These are phyloP conservation scores for Monascus ruber DNA, from an alignment of 2,329 filamentous ascomycete species.

Conservation along the genomic window DNA sequence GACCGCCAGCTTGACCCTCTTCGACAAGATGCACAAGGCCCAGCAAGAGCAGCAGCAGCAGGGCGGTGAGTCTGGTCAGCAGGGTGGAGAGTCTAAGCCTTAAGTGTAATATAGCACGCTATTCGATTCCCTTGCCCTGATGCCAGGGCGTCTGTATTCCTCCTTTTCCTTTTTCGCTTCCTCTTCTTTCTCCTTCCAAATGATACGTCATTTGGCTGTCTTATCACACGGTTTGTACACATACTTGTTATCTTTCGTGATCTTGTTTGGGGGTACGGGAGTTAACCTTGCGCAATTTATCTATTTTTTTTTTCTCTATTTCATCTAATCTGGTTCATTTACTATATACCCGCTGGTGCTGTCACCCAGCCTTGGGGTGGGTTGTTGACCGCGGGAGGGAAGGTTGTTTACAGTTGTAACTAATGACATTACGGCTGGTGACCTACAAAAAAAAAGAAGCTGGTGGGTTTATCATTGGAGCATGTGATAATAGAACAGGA, in stretches of 20 bases:
- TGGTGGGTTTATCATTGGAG: constrained; percentile 20
- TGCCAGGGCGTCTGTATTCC: constrained; percentile 9
- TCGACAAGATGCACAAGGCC: constrained; percentile 99
- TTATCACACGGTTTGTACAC: constrained; percentile 26
- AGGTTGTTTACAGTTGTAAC: constrained; percentile 27
- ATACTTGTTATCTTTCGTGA: constrained; percentile 10
- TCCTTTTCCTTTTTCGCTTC: constrained; percentile 15
- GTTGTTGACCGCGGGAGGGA: constrained; percentile 4
- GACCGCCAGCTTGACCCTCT: constrained; percentile 86
- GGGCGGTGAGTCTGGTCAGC: constrained; percentile 29
- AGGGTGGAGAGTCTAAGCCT: constrained; percentile 60
- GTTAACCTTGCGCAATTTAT: constrained; percentile 12
- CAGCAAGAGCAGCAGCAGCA: constrained; percentile 55
- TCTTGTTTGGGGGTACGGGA: constrained; percentile 25
- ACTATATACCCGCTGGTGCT: neutral
- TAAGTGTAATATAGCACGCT: constrained; percentile 24
- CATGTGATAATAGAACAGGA: constrained; percentile 29
- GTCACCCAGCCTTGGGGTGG: neutral
- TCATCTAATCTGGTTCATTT: constrained; percentile 13
- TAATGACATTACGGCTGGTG: constrained; percentile 30
- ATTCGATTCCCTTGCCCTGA: constrained; percentile 5
- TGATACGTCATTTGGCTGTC: constrained; percentile 1
- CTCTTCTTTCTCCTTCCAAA: constrained; percentile 11
- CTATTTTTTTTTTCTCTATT: constrained; percentile 7
- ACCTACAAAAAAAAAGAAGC: constrained; percentile 23